A percentile compares a stretch with the other conserved stretches of the same genome.
Evolutionary conservation across 805 yeast genomes (phyloP).

Genomic region (Pichia cephalocereana): DNA sequence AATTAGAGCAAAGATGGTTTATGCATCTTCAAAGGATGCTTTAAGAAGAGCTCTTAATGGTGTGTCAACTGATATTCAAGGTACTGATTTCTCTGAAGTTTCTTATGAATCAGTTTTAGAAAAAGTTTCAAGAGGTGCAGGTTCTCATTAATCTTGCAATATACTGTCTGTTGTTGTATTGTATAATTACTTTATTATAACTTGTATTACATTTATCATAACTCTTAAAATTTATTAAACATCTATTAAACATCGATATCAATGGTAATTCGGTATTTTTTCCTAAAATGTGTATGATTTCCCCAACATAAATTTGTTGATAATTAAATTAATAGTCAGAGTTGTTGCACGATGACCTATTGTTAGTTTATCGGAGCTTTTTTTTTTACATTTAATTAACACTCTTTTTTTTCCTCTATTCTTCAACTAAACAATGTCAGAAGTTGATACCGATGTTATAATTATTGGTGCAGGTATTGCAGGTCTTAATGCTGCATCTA

Average conservation of each 20-base stretch:
- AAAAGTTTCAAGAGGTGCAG: slow-evolving; percentile 77
- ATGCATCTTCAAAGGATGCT: slow-evolving; percentile 97
- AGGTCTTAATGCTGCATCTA: slow-evolving; percentile 41
- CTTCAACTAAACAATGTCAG: background rate
- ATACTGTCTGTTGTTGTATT: background rate
- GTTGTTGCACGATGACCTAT: too few relatives aligned
- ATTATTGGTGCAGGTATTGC: slow-evolving; percentile 45
- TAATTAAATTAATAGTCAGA: too few relatives aligned
- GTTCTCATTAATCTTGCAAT: slow-evolving; percentile 34
- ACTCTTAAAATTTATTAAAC: too few relatives aligned
- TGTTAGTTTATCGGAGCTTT: background rate
- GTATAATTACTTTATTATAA: background rate
- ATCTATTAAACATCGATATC: too few relatives aligned
- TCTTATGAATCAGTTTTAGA: slow-evolving; percentile 89
- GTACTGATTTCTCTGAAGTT: slow-evolving; percentile 96
- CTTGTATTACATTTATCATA: background rate
- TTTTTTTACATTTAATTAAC: background rate
- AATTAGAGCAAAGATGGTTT: slow-evolving; percentile 92
- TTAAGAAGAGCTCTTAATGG: slow-evolving; percentile 96
- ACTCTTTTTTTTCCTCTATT: background rate
- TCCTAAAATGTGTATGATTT: too few relatives aligned
- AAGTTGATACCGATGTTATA: slow-evolving; percentile 23
- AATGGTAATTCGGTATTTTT: too few relatives aligned
- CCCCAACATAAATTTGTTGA: too few relatives aligned
- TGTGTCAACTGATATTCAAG: slow-evolving; percentile 89